Evolutionary conservation across 164 flowering plant species (phyloP).

Genomic region (Tetracentron sinense): DNA sequence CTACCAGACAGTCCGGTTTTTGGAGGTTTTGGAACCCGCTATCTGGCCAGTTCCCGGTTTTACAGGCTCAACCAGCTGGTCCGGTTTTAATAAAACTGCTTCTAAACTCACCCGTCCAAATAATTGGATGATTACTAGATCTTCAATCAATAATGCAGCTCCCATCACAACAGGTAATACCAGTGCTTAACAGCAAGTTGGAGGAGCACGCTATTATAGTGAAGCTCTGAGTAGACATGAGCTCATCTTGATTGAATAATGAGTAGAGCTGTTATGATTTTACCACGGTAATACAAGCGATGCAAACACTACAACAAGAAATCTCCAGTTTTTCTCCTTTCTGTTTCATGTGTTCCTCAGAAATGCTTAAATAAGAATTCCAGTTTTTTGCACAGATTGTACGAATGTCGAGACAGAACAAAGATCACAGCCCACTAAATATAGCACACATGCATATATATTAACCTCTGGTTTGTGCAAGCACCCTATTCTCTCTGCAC

Average conservation of each 20-base stretch:
- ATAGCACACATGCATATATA: slow-evolving; percentile 13
- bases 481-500: slow-evolving; percentile 51
- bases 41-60: too few relatives aligned
- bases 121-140: too few relatives aligned
- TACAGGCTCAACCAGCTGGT: too few relatives aligned
- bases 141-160: background rate
- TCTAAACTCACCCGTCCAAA: too few relatives aligned
- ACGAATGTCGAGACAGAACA: slow-evolving; percentile 1
- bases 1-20: too few relatives aligned
- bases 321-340: background rate
- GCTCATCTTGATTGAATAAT: too few relatives aligned
- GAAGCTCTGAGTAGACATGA: too few relatives aligned
- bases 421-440: background rate
- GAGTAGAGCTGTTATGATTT: background rate
- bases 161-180: background rate
- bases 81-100: too few relatives aligned
- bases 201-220: too few relatives aligned
- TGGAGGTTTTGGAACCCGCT: too few relatives aligned
- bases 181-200: background rate
- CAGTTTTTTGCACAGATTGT: slow-evolving; percentile 12
- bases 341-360: background rate
- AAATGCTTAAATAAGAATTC: background rate
- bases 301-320: background rate
- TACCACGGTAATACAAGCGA: background rate
- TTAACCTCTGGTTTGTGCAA: slow-evolving; percentile 30